phyloP scores from a whole-genome alignment of 768 basidiomycete genomes.

The Naganishia vaughanmartiniae region DNA sequence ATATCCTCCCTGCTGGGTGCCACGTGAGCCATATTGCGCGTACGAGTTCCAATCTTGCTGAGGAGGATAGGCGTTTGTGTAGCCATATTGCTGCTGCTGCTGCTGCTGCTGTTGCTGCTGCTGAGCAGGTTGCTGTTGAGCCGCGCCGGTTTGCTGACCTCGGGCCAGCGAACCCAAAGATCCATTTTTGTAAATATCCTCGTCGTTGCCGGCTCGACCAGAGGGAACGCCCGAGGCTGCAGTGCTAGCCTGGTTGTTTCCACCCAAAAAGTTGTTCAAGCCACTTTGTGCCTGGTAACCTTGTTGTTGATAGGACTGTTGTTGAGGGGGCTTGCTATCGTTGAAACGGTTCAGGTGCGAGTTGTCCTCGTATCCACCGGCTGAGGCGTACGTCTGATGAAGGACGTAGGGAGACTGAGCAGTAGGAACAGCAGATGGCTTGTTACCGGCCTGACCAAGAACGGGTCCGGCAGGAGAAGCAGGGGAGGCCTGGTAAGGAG shows the following conservation, averaged over 20 bases:
- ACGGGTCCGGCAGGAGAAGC: slow-evolving; percentile 36
- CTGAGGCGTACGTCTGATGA: slow-evolving; percentile 32
- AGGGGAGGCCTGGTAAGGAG: slow-evolving; percentile 37
- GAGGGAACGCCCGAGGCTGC: slow-evolving; percentile 28
- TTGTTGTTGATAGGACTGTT: slow-evolving; percentile 23
- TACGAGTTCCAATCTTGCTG: slow-evolving; percentile 45
- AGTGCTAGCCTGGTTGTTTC: slow-evolving; percentile 28
- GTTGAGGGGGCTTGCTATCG: slow-evolving; percentile 28
- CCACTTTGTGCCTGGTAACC: slow-evolving; percentile 30
- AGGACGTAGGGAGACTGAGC: slow-evolving; percentile 48
- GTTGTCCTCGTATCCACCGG: slow-evolving; percentile 43
- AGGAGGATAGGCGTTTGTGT: slow-evolving; percentile 26
- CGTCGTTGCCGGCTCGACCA: slow-evolving; percentile 35
- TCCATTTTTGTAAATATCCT: slow-evolving; percentile 33
- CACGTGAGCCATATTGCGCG: slow-evolving; percentile 32
- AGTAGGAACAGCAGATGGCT: slow-evolving; percentile 33
- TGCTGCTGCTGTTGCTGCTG: slow-evolving; percentile 39
- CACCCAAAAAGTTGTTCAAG: slow-evolving; percentile 44
- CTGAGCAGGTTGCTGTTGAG: slow-evolving; percentile 31
- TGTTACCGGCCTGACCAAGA: slow-evolving; percentile 37
- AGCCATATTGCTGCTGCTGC: slow-evolving; percentile 38
- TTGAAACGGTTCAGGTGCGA: slow-evolving; percentile 23
- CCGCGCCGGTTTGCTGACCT: background rate
- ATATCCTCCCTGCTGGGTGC: slow-evolving; percentile 30
- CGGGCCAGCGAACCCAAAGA: slow-evolving; percentile 17